Base-by-base conservation (phyloP, 2,329 filamentous ascomycete genomes). In the Colletotrichum limetticola region DNA sequence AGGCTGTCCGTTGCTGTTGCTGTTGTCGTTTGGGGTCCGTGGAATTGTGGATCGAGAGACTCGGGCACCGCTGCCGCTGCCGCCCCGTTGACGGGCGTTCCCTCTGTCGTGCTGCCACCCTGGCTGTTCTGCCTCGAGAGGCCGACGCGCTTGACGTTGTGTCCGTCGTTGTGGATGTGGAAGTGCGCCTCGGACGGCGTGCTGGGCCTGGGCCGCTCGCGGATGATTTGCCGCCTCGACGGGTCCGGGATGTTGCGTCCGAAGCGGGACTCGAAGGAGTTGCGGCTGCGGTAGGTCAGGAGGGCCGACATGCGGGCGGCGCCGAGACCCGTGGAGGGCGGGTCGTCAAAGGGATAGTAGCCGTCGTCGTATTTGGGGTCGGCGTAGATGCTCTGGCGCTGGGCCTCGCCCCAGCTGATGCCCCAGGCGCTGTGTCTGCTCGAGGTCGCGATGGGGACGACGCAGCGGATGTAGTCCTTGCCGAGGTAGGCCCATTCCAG, bases 281-380 rank as follows among this genome's bases (percentile, higher is more conserved):
- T 96, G 64, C 97, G 94, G 81, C 95, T 98, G 77, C 97, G 92
- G 84, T 99, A 99, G 7, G 97, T 99, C 78, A 99, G 87, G 49
- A 99, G 90, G 1, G 97, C 97, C 70, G 95, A 95, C 97, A 99
- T 99, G 78, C 97, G 95, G 30, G 97, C 97, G 8, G 97, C 97
- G 14, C 95, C 95, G 2, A 99, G 89, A 0, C 97, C 97, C 1
- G 95, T 93, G 0, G 91, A 87, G 0, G 97, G 97, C 42, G 95
- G 95, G 77, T 98, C 95, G 37, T 93, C 89, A 78, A 97, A 97
- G 1, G 91, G 79, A 81, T 98, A 99, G 84, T 98, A 98, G 57
- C 97, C 97, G 79, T 98, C 95, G 74, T 98, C 95, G 82, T 99
- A 99, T 85, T 98, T 98, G 37, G 97, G 97, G 81, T 99, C 97